These are phyloP conservation scores for Fagus crenata DNA, from an alignment of 306 rosid species.

Conservation along the genomic window DNA sequence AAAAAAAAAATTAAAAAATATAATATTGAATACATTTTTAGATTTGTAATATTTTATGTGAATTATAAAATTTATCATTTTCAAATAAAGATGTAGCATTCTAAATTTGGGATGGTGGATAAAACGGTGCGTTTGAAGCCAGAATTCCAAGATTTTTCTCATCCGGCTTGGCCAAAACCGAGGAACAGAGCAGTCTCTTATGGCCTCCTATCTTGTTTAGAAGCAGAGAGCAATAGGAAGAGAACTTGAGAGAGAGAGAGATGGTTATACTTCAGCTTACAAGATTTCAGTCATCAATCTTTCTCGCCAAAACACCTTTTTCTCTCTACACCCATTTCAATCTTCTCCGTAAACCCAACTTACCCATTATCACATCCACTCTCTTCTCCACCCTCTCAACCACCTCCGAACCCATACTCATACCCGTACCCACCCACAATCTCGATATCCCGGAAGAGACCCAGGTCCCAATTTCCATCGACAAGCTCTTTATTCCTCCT, in stretches of 20 bases:
- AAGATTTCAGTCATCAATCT: conserved; percentile 32
- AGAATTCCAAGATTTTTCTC: no score
- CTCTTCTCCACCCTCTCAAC: conserved; percentile 43
- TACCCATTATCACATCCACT: conserved; percentile 16
- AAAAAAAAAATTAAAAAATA: no score
- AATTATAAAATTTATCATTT: no score
- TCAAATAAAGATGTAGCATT: no score
- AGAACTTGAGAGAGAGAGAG: not conserved
- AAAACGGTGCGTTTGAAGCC: no score
- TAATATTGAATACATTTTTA: no score
- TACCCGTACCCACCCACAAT: conserved; percentile 27
- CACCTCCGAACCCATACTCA: conserved; percentile 46
- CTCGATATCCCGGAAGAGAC: conserved; percentile 17
- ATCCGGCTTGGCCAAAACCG: no score
- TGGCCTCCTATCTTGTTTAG: no score
- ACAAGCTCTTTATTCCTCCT: conserved; percentile 85
- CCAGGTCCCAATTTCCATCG: conserved; percentile 43
- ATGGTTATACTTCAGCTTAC: conserved; percentile 57
- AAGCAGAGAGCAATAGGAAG: not conserved
- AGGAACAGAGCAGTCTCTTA: not conserved
- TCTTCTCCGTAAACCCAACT: conserved; percentile 23
- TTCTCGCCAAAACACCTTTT: conserved; percentile 23
- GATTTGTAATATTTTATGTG: no score
- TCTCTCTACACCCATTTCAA: conserved; percentile 26
- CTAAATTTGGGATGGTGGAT: no score